These are phyloP conservation scores for Torulaspora gathmanii DNA, from an alignment of 805 yeast species.

Conservation along the genomic window DNA sequence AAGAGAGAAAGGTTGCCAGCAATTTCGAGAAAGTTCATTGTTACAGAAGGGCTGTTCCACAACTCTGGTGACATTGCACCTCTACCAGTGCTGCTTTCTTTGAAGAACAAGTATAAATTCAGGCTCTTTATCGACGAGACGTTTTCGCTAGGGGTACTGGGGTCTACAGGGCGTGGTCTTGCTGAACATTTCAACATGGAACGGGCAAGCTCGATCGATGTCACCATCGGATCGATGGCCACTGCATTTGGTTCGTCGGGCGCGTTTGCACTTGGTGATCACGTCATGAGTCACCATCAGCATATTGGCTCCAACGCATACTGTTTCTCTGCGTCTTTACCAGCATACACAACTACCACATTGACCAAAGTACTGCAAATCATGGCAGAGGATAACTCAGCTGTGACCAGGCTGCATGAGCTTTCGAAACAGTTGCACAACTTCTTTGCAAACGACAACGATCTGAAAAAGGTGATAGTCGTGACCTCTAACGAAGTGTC, in stretches of 20 bases:
- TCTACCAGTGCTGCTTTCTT: slow-evolving; percentile 59
- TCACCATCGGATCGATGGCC: slow-evolving; percentile 85
- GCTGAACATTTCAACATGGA: slow-evolving; percentile 67
- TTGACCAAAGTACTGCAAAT: slow-evolving; percentile 51
- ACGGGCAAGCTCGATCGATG: slow-evolving; percentile 64
- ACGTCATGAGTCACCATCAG: slow-evolving; percentile 84
- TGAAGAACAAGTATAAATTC: slow-evolving; percentile 78
- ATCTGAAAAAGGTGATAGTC: slow-evolving; percentile 40
- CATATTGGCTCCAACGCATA: slow-evolving; percentile 85
- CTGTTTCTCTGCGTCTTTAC: slow-evolving; percentile 90
- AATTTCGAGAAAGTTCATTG: slow-evolving; percentile 80
- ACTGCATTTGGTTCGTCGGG: slow-evolving; percentile 79
- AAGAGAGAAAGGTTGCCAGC: slow-evolving; percentile 55
- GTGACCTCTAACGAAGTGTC: slow-evolving; percentile 56
- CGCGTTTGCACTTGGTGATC: slow-evolving; percentile 86
- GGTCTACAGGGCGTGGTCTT: slow-evolving; percentile 79
- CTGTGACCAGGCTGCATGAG: slow-evolving; percentile 36
- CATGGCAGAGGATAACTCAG: slow-evolving; percentile 41
- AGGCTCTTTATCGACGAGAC: slow-evolving; percentile 86
- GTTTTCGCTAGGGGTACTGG: slow-evolving; percentile 80
- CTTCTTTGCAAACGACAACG: slow-evolving; percentile 39
- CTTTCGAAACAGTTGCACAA: slow-evolving; percentile 41
- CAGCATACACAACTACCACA: slow-evolving; percentile 79
- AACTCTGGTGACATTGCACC: slow-evolving; percentile 76
- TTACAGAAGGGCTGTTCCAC: slow-evolving; percentile 86